Base-by-base conservation (phyloP, 495 filamentous ascomycete species). In the Xylona heveae region DNA sequence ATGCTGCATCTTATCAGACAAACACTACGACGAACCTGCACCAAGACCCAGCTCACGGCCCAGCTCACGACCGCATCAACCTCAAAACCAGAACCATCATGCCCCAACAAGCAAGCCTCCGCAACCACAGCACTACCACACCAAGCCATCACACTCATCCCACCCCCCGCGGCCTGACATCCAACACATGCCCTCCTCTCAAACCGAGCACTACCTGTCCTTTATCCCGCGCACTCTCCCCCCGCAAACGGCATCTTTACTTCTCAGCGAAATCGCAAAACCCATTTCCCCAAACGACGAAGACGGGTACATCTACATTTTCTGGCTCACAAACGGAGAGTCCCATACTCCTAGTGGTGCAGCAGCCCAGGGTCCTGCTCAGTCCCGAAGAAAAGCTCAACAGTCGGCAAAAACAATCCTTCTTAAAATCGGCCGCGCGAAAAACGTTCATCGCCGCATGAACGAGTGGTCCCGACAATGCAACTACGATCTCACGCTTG, bases 251-350 rank as follows among this genome's bases (percentile, higher is more conserved):
- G 72, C 70, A 12, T 71, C 71, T 5, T 44, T 52, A 14, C 60
- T 84, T 18, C 61, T 79, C 24, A 56, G 64, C 19, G 85, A 93
- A 47, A 58, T 95, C 3, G 68, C 71, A 9, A 92, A 91, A 44
- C 80, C 84, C 7, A 63, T 90, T 38, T 79, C 78, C 3, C 53
- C 52, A 4, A 53, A 59, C 24, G 88, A 95, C 43, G 79, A 90
- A 28, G 62, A 79, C 27, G 88, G 88, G 23, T 97, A 82, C 47
- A 95, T 95, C 41, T 97, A 97, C 60, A 88, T 97, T 43, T 97
- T 94, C 64, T 92, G 83, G 82, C 58, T 93, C 3, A 70, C 63
- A 0, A 74, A 66, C 3, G 66, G 66, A 24, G 65, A 63, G 33
- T 61, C 50, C n/a, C n/a, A 30, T 14, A 17, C 28, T 13, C 27